A percentile compares a stretch with the other conserved stretches of the same genome.
Evolutionary conservation across 805 yeast species (phyloP).

Genomic region (Metschnikowia hibisci): DNA sequence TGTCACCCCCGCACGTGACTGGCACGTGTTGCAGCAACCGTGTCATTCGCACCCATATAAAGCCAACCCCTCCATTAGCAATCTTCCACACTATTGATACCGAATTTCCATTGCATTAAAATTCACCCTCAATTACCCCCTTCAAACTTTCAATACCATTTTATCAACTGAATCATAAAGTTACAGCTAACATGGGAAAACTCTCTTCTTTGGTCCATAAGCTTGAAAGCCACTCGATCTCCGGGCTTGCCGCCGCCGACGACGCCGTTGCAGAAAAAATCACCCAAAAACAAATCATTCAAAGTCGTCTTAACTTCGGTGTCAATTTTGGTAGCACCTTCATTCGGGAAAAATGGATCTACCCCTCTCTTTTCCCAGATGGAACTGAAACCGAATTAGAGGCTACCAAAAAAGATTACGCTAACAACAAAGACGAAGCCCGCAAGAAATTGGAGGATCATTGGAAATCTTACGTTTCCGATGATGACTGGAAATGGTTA

Average conservation of each 20-base stretch:
- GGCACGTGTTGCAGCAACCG: constrained; percentile 5
- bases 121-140: background rate
- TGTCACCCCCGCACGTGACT: too few relatives aligned
- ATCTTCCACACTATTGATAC: background rate
- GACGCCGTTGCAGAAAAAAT: constrained; percentile 38
- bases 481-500: constrained; percentile 80
- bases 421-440: constrained; percentile 51
- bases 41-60: background rate
- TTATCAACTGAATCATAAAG: too few relatives aligned
- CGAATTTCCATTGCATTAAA: background rate
- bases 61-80: background rate
- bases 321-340: constrained; percentile 83
- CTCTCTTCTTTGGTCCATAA: constrained; percentile 14
- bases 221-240: constrained; percentile 25
- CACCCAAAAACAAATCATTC: constrained; percentile 47
- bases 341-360: constrained; percentile 78
- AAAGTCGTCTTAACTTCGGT: constrained; percentile 65
- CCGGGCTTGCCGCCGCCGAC: constrained; percentile 21
- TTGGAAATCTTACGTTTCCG: constrained; percentile 59
- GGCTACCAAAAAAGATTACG: constrained; percentile 52
- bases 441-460: constrained; percentile 53
- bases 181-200: background rate
- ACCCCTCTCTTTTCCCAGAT: constrained; percentile 54
- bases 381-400: constrained; percentile 67
- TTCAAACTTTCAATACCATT: too few relatives aligned